Percentiles rank a stretch among this genome's conserved stretches.
Conservation (phyloP, 1,284 basidiomycete genomes). For the Meripilus lineatus region DNA sequence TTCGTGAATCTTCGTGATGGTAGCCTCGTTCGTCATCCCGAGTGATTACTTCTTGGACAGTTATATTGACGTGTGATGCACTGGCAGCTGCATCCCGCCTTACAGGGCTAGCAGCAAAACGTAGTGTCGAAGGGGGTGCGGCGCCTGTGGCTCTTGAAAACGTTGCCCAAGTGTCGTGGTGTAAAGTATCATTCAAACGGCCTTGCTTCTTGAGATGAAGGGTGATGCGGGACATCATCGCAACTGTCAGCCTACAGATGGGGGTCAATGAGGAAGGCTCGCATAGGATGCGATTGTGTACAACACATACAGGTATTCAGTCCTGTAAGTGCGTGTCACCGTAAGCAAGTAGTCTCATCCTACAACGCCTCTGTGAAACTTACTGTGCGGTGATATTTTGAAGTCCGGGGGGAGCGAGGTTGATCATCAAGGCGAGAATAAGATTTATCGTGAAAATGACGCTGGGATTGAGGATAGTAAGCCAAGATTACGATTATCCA, state of each 20-base stretch:
- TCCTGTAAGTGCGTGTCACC: constrained; percentile 23
- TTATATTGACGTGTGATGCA: constrained; percentile 4
- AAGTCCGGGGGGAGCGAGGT: constrained; percentile 35
- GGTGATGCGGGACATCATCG: constrained; percentile 18
- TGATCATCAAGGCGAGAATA: constrained; percentile 48
- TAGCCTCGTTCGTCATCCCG: constrained; percentile 1
- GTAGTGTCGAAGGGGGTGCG: not conserved
- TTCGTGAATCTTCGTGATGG: too few species aligned
- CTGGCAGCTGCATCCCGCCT: not conserved
- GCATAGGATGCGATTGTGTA: not conserved
- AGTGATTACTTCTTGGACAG: constrained; percentile 7
- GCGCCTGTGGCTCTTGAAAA: not conserved
- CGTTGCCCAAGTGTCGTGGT: too few species aligned
- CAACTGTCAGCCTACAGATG: constrained; percentile 13
- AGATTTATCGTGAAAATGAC: constrained; percentile 50
- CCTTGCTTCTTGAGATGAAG: constrained; percentile 16
- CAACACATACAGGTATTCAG: constrained; percentile 43
- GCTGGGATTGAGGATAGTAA: constrained; percentile 24
- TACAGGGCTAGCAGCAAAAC: not conserved
- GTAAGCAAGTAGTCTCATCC: constrained; percentile 1
- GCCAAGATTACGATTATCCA: not conserved
- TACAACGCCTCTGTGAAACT: constrained; percentile 16
- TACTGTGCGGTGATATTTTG: constrained; percentile 54
- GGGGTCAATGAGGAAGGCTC: too few species aligned
- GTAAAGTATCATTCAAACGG: too few species aligned